Percentiles rank a stretch among this genome's conserved stretches.
phyloP scores from a whole-genome alignment of 106 monocot species.

The Allium fistulosum region DNA sequence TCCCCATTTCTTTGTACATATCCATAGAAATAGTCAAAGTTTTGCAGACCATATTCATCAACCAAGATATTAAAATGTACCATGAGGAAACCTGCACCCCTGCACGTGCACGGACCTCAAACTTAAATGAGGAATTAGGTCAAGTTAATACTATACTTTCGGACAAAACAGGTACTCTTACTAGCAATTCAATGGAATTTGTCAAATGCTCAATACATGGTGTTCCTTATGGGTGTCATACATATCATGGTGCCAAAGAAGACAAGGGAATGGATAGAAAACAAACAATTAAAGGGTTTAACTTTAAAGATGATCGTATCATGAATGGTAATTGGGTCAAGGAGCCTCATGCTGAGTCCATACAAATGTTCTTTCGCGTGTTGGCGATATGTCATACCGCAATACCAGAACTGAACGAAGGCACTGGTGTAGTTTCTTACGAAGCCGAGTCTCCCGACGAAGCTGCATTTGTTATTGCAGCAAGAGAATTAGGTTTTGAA shows the following conservation, averaged over 20 bases:
- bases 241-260: constrained; percentile 11
- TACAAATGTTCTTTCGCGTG: constrained; percentile 53
- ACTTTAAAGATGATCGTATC: constrained; percentile 66
- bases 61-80: constrained; percentile 74
- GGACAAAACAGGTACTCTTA: constrained; percentile 89
- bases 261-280: constrained; percentile 6
- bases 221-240: constrained; percentile 57
- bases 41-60: constrained; percentile 83
- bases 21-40: constrained; percentile 87
- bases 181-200: constrained; percentile 94
- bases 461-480: constrained; percentile 86
- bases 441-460: constrained; percentile 98
- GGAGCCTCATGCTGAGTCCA: constrained; percentile 38
- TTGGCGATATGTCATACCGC: constrained; percentile 83
- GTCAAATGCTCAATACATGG: constrained; percentile 87
- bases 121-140: constrained; percentile 88
- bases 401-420: constrained; percentile 74
- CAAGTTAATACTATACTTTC: constrained; percentile 86
- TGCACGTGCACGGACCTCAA: constrained; percentile 87
- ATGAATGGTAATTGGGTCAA: constrained; percentile 78
- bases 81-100: constrained; percentile 81
- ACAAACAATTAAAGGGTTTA: constrained; percentile 71
- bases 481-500: constrained; percentile 86
- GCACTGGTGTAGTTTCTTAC: constrained; percentile 45
- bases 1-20: constrained; percentile 86